Evolutionary conservation across 331 rosid species (phyloP), one percentile per base, ranked within the genome.

Genomic region (Malus hybrid): DNA sequence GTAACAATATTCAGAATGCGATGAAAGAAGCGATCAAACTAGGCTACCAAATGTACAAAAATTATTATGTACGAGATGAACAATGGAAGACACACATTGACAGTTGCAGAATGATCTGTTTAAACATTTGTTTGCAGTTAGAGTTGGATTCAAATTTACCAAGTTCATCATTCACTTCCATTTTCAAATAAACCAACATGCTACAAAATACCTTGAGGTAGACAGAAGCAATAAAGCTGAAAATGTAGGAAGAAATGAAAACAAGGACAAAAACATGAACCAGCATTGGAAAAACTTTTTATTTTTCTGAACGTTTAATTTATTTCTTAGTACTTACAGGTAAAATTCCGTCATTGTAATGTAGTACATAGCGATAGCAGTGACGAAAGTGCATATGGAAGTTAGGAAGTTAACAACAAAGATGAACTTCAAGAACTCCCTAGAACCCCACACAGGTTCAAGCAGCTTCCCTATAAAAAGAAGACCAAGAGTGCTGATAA

Each of bases 371-470:
- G 91, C 85, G 71, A 93, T 90, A 65, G 98, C 97, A 65, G 97
- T 93, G 81, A 88, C 80, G 81, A 93, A 93, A 80, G 90, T 86
- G 69, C 89, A 93, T 24, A 87, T 63, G 68, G 91, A 93, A 74
- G 94, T 90, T 28, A 91, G 83, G 83, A 85, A 78, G 87, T 93
- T 93, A 74, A 90, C 91, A 14, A 90, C 77, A 83, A 93, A 88
- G 86, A 93, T 87, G 90, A 93, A 93, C 88, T 93, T 93, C 52
- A 93, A 73, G 80, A 93, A 90, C 85, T 93, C 98, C 87, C 82
- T 87, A 60, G 98, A 80, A 66, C 98, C 97, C 98, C 98, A 93
- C 57, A 91, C 81, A 80, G 98, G 96, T 74, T 91, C 97, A 78
- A 93, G 97, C 77, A 91, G 87, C 91, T 93, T 93, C 76, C 98